Conservation (phyloP, 169 alveolate genomes). For the Eimeria maxima region DNA sequence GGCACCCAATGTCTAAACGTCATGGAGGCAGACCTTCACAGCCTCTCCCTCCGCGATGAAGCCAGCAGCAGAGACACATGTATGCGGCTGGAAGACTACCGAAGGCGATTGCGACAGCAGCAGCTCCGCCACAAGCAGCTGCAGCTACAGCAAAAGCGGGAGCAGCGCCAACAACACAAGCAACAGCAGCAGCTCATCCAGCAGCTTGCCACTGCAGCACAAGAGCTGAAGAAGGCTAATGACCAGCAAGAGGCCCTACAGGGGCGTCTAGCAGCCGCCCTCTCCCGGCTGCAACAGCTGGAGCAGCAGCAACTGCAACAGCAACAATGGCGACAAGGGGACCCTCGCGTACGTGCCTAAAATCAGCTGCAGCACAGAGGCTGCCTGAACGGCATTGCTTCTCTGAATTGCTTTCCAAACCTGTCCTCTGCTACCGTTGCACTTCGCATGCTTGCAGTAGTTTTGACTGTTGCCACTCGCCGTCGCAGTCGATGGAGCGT, state of each 20-base stretch:
- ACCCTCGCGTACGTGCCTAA: background rate
- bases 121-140: constrained; percentile 47
- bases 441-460: background rate
- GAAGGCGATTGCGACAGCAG: constrained; percentile 50
- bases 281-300: constrained; percentile 35
- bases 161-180: constrained; percentile 47
- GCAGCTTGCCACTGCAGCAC: constrained; percentile 70
- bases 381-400: background rate
- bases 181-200: constrained; percentile 54
- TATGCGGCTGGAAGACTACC: constrained; percentile 44
- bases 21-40: constrained; percentile 35
- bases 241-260: constrained; percentile 47
- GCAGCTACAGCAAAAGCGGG: constrained; percentile 44
- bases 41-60: constrained; percentile 44
- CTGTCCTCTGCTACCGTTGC: background rate
- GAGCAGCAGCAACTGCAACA: constrained; percentile 54
- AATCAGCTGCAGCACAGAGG: constrained; percentile 3
- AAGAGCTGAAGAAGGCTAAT: constrained; percentile 60
- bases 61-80: constrained; percentile 34
- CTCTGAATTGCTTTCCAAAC: background rate
- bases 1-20: background rate
- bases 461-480: background rate
- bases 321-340: background rate
- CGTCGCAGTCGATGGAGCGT: too few species aligned
- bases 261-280: constrained; percentile 52